Base-by-base conservation (phyloP, 345 rosid species). In the Populus simonii region DNA sequence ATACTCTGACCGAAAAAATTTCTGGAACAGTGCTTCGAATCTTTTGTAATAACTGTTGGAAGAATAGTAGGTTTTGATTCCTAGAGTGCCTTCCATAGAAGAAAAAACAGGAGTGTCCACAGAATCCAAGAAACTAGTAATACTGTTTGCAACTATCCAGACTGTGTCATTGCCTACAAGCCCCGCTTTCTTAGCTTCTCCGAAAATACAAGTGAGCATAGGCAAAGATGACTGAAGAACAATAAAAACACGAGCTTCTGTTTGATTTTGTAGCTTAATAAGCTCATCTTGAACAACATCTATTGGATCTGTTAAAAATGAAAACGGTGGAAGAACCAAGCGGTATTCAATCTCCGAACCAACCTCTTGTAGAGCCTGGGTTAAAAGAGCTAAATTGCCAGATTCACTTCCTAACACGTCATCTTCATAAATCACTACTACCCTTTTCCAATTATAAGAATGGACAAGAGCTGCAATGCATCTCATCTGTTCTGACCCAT, bases 21-120 rank as follows among this genome's bases (percentile, higher is more conserved):
- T 36, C 68, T 55, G 45, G 66, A 87, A 87, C 75, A 76, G 75
- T 25, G 65, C 39, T 29, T 59, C 47, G 67, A 90, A 85, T 25
- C 49, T 77, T 29, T 4, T 35, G 72, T 80, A 82, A 35, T 77
- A 43, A 39, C 11, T 67, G 18, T 31, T 51, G 20, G 83, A 70
- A 2, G 82, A 29, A 76, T 72, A 82, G 62, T 81, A 70, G 0
- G 74, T 49, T 74, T 80, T 84, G 84, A 90, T 79, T 77, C 89
- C 90, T 23, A 89, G 36, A 49, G 84, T 75, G 16, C 90, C 93
- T 82, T 85, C 76, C 86, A 89, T 84, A 10, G 86, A 80, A 66
- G 83, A 74, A 61, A 86, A 76, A 65, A 85, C 87, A 1, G 90
- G 81, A 23, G 77, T 61, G 70, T 84, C 63, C 71, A 84, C 9